Percentiles rank a stretch among this genome's conserved stretches.
Evolutionary conservation across 768 basidiomycete genomes (phyloP).

Genomic region (Postia placenta): DNA sequence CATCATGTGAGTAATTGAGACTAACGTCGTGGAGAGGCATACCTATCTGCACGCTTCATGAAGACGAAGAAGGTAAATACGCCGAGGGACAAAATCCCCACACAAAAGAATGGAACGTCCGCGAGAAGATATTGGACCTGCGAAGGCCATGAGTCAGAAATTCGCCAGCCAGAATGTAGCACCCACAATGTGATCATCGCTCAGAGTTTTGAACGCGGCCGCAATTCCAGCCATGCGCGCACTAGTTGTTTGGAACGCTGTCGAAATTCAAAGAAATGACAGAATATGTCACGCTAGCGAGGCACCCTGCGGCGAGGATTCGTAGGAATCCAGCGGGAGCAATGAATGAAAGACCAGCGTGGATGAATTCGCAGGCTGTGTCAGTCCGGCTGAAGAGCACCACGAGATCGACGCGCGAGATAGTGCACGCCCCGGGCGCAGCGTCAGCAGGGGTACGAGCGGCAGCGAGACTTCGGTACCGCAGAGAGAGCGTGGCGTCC

Average conservation of each 20-base stretch:
- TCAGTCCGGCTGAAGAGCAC: slow-evolving; percentile 21
- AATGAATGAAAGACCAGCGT: slow-evolving; percentile 15
- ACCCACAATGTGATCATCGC: slow-evolving; percentile 40
- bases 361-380: slow-evolving; percentile 17
- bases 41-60: slow-evolving; percentile 48
- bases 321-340: not conserved
- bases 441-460: no score
- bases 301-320: not conserved
- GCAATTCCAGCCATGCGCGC: slow-evolving; percentile 19
- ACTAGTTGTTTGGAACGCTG: not conserved
- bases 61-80: slow-evolving; percentile 51
- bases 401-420: slow-evolving; percentile 18
- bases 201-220: slow-evolving; percentile 30
- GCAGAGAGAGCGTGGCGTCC: slow-evolving; percentile 13
- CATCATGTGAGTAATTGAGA: no score
- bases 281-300: not conserved
- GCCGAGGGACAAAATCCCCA: slow-evolving; percentile 60
- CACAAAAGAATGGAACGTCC: slow-evolving; percentile 62
- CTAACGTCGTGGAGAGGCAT: no score
- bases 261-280: not conserved
- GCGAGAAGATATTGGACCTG: slow-evolving; percentile 53
- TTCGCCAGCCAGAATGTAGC: not conserved
- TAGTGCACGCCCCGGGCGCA: no score
- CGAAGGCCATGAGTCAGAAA: not conserved
- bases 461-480: no score